These are phyloP conservation scores for Ramularia endophylla DNA, from an alignment of 2,329 filamentous ascomycete genomes.

Conservation along the genomic window DNA sequence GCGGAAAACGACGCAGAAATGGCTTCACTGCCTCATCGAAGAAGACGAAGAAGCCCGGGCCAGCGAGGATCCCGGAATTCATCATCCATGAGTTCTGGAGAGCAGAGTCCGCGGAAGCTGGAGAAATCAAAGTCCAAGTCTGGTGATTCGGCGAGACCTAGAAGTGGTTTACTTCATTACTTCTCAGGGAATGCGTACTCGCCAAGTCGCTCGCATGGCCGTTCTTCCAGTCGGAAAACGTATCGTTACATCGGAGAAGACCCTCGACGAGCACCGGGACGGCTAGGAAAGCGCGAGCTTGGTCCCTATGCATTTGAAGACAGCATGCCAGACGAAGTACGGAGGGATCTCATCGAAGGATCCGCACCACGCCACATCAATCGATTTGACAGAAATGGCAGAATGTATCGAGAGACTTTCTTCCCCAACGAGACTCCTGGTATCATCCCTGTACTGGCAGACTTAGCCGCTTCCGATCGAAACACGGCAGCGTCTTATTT, in stretches of 20 bases:
- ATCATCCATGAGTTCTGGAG: too few species aligned
- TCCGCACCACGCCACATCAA: constrained; percentile 36
- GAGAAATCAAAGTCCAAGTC: constrained; percentile 3
- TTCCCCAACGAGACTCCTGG: constrained; percentile 42
- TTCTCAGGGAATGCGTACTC: constrained; percentile 13
- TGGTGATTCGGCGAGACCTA: neutral
- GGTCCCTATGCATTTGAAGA: constrained; percentile 45
- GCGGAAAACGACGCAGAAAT: constrained; percentile 29
- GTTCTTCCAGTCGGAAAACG: too few species aligned
- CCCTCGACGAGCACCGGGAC: constrained; percentile 10
- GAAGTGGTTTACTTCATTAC: constrained; percentile 9
- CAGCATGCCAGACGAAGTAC: constrained; percentile 40
- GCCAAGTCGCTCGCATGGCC: constrained; percentile 8
- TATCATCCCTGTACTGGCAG: constrained; percentile 41
- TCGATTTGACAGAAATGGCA: constrained; percentile 38
- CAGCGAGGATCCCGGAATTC: too few species aligned
- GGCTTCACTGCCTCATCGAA: constrained; percentile 14
- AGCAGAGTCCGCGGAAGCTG: constrained; percentile 4
- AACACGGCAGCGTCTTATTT: constrained; percentile 67
- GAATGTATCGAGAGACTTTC: constrained; percentile 35
- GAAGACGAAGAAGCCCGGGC: constrained; percentile 10
- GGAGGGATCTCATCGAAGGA: constrained; percentile 36
- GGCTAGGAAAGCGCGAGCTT: constrained; percentile 36
- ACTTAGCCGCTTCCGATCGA: constrained; percentile 53
- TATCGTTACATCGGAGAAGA: too few species aligned